A percentile compares a stretch with the other conserved stretches of the same genome.
phyloP scores from a whole-genome alignment of 75 land plant genomes.

The Pseudotsuga menziesii region DNA sequence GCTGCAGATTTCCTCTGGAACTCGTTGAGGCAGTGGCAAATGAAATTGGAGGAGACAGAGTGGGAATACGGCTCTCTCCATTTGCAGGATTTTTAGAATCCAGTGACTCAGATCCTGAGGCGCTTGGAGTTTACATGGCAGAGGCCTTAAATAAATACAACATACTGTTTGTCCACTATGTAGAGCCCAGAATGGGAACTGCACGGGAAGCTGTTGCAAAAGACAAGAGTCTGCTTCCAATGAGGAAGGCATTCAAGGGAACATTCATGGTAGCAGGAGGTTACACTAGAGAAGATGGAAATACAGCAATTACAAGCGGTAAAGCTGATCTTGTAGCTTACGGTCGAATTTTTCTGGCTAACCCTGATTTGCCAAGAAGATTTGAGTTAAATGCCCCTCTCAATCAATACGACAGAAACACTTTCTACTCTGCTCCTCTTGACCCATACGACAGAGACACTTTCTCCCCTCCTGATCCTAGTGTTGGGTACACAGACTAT shows the following conservation, averaged over 20 bases:
- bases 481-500: slow-evolving; percentile 37
- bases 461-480: slow-evolving; percentile 30
- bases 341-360: slow-evolving; percentile 34
- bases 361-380: slow-evolving; percentile 35
- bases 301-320: slow-evolving; percentile 12
- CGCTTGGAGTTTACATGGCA: too few relatives aligned
- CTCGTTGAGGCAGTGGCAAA: slow-evolving; percentile 18
- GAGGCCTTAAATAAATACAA: too few relatives aligned
- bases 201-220: not conserved
- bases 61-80: too few relatives aligned
- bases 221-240: slow-evolving; percentile 5
- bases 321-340: slow-evolving; percentile 28
- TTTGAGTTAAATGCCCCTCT: slow-evolving; percentile 27
- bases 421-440: slow-evolving; percentile 31
- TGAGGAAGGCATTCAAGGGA: slow-evolving; percentile 24
- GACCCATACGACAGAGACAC: slow-evolving; percentile 23
- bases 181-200: too few relatives aligned
- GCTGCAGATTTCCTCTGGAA: slow-evolving; percentile 36
- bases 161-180: too few relatives aligned
- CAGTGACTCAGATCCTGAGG: too few relatives aligned
- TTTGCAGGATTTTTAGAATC: too few relatives aligned
- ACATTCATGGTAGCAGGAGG: slow-evolving; percentile 30
- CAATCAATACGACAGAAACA: slow-evolving; percentile 22
- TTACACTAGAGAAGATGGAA: slow-evolving; percentile 25
- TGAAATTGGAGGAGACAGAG: too few relatives aligned